Base-by-base conservation (phyloP, 495 filamentous ascomycete species). In the Lentithecium fluviatile region DNA sequence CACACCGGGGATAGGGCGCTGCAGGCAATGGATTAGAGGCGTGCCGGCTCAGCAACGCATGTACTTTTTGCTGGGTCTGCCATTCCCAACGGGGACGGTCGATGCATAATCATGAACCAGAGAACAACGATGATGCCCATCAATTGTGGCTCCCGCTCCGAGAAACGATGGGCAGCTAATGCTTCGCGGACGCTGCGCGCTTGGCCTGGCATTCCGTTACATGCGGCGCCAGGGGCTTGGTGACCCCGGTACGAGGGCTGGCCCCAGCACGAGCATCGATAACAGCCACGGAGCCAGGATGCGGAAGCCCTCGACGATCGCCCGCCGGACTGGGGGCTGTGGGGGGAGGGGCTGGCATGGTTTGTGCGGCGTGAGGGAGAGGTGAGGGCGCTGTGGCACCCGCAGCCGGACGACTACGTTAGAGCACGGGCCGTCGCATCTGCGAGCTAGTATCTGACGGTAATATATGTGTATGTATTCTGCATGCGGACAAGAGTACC, bases 91-190 rank as follows among this genome's bases (percentile, higher is more conserved):
- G 47, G 47, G 38, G 60, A 15, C 19, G n/a, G 53, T 54, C 19
- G 38, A 56, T 66, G 67, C 63, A 66, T 69, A 69, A 69, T 69
- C 67, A 69, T 61, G 63, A 64, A 56, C 26, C 53, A 58, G 57
- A 58, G 38, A 34, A 50, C 52, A 66, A 42, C 60, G 37, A 66
- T 58, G 59, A 52, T 60, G 60, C 45, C 52, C 60, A 57, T 63
- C 60, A 57, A 57, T 57, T 57, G 60, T 51, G 43, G 60, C 46
- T 63, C 36, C 56, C 45, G 60, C 52, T 56, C 52, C 37, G 45
- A 63, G 53, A 34, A n/a, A 52, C 19, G 52, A 46, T 57, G 60
- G 20, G 24, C 52, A 13, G 37, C 46, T 45, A 46, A 17, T 45
- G 38, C 26, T 62, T 34, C 40, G 50, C 40, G 40, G 40, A 20